phyloP scores from a whole-genome alignment of 2,329 filamentous ascomycete genomes.

The Ustilaginoidea virens region DNA sequence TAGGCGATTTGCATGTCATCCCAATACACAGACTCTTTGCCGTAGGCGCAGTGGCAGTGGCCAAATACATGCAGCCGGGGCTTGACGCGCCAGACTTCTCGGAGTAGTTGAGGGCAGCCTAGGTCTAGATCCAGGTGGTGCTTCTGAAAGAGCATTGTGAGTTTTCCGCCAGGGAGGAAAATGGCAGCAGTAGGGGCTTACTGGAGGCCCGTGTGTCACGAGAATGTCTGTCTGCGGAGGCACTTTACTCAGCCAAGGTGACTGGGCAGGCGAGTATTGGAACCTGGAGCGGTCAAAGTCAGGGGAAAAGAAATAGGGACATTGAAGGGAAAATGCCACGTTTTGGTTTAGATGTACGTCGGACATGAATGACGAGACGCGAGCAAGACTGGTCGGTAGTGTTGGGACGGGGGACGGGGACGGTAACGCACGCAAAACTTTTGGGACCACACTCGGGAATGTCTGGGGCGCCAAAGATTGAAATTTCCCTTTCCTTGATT shows the following conservation, averaged over 20 bases:
- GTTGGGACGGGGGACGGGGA: not conserved
- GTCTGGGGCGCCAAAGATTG: conserved; percentile 66
- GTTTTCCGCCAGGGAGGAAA: not conserved
- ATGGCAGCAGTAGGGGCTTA: conserved; percentile 12
- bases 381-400: too few relatives aligned
- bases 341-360: too few relatives aligned
- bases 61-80: conserved; percentile 72
- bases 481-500: conserved; percentile 38
- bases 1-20: conserved; percentile 58
- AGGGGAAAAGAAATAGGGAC: not conserved
- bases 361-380: not conserved
- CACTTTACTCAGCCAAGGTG: conserved; percentile 60
- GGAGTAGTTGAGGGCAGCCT: conserved; percentile 55
- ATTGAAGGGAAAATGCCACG: too few relatives aligned
- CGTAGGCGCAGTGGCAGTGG: conserved; percentile 66
- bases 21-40: conserved; percentile 55
- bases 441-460: conserved; percentile 60
- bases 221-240: conserved; percentile 62
- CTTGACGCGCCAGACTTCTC: conserved; percentile 58
- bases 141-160: conserved; percentile 25
- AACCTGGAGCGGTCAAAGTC: conserved; percentile 36
- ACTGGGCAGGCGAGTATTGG: conserved; percentile 49
- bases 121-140: conserved; percentile 54
- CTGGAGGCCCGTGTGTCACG: conserved; percentile 67
- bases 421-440: conserved; percentile 39